phyloP scores from a whole-genome alignment of 1,284 basidiomycete genomes.

The Leccinum angustisporum region DNA sequence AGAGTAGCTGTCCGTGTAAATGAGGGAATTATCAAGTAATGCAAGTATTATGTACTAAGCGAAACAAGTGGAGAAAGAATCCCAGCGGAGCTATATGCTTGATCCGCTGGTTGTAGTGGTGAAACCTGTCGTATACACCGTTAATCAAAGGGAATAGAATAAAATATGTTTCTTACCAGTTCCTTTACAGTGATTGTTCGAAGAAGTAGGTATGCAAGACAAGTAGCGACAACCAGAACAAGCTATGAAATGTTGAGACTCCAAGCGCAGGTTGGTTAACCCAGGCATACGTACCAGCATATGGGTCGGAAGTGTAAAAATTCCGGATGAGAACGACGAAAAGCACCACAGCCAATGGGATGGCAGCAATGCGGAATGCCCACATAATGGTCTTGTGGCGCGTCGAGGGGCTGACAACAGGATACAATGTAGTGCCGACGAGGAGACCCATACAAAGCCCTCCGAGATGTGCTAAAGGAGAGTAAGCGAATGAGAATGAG shows the following conservation, averaged over 20 bases:
- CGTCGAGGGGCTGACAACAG: constrained; percentile 79
- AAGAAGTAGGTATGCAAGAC: constrained; percentile 78
- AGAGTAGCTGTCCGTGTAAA: not conserved
- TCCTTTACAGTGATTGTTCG: constrained; percentile 80
- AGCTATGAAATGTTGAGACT: constrained; percentile 42
- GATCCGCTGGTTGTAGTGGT: constrained; percentile 34
- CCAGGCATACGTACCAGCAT: constrained; percentile 53
- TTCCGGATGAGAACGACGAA: constrained; percentile 84
- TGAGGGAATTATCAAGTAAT: not conserved
- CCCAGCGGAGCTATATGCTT: constrained; percentile 25
- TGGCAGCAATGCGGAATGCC: constrained; percentile 69
- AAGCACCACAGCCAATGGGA: constrained; percentile 74
- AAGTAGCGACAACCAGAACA: constrained; percentile 90
- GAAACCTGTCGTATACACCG: constrained; percentile 20
- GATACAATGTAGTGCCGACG: constrained; percentile 80
- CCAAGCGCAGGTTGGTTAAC: not conserved
- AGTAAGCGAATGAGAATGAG: constrained; percentile 1
- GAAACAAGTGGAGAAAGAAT: not conserved
- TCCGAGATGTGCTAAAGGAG: constrained; percentile 63
- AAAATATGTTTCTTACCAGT: constrained; percentile 38
- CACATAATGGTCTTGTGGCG: constrained; percentile 77
- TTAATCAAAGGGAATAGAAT: constrained; percentile 5
- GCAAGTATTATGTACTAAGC: not conserved
- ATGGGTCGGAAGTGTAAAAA: constrained; percentile 86
- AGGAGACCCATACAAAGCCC: constrained; percentile 85